Percentiles rank a stretch among this genome's conserved stretches.
These are phyloP conservation scores for Blastobotrys ciferrii DNA, from an alignment of 1,139 yeast genomes.

Conservation along the genomic window DNA sequence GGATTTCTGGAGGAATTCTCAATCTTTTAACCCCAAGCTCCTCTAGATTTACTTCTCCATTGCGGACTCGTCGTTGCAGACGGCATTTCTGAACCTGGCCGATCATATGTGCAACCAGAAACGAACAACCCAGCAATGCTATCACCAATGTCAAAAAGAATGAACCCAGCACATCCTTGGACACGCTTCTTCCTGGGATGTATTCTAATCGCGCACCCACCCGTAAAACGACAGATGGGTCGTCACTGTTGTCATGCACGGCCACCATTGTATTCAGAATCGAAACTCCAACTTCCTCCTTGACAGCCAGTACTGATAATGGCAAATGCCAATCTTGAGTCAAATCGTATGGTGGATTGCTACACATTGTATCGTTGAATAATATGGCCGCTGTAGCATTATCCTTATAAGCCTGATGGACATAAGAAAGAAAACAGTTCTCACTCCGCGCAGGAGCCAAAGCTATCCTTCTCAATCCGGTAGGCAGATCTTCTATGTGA, in stretches of 20 bases:
- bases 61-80: conserved; percentile 3
- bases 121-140: background rate
- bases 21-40: conserved; percentile 15
- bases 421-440: background rate
- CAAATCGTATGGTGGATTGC: background rate
- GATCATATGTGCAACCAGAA: background rate
- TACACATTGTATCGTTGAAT: background rate
- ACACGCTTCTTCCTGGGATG: background rate
- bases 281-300: background rate
- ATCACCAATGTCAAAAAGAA: conserved; percentile 2
- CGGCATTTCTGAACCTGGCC: conserved; percentile 5
- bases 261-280: background rate
- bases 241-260: background rate
- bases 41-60: conserved; percentile 14
- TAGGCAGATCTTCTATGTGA: background rate
- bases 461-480: background rate
- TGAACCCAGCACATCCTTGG: background rate
- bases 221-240: background rate
- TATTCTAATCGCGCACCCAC: background rate
- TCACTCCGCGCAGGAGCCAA: background rate
- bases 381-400: background rate
- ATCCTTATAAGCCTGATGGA: background rate
- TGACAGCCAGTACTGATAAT: background rate
- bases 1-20: conserved; percentile 4
- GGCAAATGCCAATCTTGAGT: background rate